Evolutionary conservation across 1,284 basidiomycete species (phyloP).

Genomic region (Cryptococcus wingfieldii): DNA sequence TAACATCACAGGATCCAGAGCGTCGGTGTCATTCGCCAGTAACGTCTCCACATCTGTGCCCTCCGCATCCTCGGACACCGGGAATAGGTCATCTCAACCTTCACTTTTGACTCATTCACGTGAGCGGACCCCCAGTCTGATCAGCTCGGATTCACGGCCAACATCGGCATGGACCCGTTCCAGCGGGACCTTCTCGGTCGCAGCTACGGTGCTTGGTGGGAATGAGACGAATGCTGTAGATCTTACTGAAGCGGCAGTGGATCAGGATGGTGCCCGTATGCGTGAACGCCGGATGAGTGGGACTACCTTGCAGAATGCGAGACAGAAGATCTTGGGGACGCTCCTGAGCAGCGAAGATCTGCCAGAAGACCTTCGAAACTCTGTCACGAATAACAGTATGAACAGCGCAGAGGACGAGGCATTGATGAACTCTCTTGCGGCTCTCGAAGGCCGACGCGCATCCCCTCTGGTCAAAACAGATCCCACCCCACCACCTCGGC

Average conservation of each 20-base stretch:
- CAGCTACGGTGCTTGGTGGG: conserved; percentile 24
- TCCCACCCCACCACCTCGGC: conserved; percentile 8
- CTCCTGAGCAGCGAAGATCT: conserved; percentile 19
- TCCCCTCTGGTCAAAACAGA: conserved; percentile 1
- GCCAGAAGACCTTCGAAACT: background rate
- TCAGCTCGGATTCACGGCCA: conserved; percentile 31
- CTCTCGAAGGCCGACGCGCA: conserved; percentile 27
- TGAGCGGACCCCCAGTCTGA: conserved; percentile 42
- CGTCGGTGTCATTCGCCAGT: conserved; percentile 25
- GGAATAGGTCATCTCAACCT: background rate
- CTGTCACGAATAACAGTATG: background rate
- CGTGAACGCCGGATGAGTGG: conserved; percentile 32
- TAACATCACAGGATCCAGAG: conserved; percentile 19
- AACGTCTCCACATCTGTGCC: background rate
- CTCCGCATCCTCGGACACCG: background rate
- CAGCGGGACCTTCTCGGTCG: conserved; percentile 27
- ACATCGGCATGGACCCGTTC: conserved; percentile 34
- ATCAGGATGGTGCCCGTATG: conserved; percentile 4
- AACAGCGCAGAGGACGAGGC: conserved; percentile 25
- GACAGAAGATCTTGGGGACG: conserved; percentile 40
- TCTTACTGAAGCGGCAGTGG: conserved; percentile 15
- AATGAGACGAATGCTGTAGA: conserved; percentile 22
- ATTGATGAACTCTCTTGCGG: conserved; percentile 33
- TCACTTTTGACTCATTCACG: conserved; percentile 21
- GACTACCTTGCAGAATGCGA: conserved; percentile 38